Base-by-base conservation (phyloP, 148 eudicot genomes). In the Arbutus unedo region DNA sequence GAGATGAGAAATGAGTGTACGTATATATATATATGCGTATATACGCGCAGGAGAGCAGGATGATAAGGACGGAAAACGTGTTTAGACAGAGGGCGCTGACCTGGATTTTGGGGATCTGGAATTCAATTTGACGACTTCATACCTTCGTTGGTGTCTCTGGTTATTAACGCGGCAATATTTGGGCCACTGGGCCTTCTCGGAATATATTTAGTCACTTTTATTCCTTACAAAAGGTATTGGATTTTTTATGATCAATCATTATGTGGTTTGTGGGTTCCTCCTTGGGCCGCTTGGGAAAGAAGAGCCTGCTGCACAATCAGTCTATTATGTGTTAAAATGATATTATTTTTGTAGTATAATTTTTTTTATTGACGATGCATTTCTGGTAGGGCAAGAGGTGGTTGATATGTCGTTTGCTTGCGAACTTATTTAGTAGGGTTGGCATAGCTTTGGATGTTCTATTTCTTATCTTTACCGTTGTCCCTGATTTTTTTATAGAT, bases 31-130 rank as follows among this genome's bases (percentile, higher is more conserved):
- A 74, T 21, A 74, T 21, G 25, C 8, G n/a, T n/a, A 10, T 14
- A n/a, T 1, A 3, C 50, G 21, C 16, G 41, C 56, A 48, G 9
- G 77, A 74, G 41, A 10, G 7, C 25, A 8, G 70, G 4, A 31
- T 25, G 43, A 23, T 23, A 10, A 23, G 38, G 43, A 25, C 9
- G 70, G 23, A 64, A 64, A 64, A 2, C 70, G 70, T 64, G 70
- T 74, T 47, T 31, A 74, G 41, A 49, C 38, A 21, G 31, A 48
- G 14, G 14, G 77, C 25, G 51, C 77, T 74, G 56, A 74, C 77
- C 77, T 74, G 77, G 53, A 74, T 18, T 47, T 21, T n/a, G 77
- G 77, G 56, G 53, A 74, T 10, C 19, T 74, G 77, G 77, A 74
- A 9, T 49, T 55, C 51, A 48, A 47, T 48, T 48, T 38, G 77